phyloP scores from a whole-genome alignment of 2,329 filamentous ascomycete species.

The Cryoendolithus antarcticus region DNA sequence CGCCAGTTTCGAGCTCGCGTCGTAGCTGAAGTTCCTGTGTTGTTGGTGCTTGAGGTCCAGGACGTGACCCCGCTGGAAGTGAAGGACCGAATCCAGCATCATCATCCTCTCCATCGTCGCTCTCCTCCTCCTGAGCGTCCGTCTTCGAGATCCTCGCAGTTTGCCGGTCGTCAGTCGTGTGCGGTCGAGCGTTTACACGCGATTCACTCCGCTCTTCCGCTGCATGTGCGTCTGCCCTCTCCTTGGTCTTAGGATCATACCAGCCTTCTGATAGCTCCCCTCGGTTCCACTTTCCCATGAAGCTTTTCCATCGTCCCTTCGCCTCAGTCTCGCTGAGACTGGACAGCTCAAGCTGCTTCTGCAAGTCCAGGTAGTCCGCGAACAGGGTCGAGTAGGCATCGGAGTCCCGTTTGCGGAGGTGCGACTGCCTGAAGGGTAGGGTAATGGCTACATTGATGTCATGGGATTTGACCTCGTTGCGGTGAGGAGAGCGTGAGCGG shows the following conservation, averaged over 20 bases:
- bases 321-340: slow-evolving; percentile 62
- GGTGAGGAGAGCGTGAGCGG: too few relatives aligned
- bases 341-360: slow-evolving; percentile 62
- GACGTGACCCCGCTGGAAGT: slow-evolving; percentile 26
- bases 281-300: slow-evolving; percentile 81
- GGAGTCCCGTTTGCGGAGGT: slow-evolving; percentile 59
- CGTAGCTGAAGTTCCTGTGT: slow-evolving; percentile 59
- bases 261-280: slow-evolving; percentile 78
- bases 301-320: slow-evolving; percentile 85
- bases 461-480: too few relatives aligned
- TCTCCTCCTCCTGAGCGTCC: slow-evolving; percentile 10
- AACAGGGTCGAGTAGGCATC: slow-evolving; percentile 57
- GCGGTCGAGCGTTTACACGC: background rate
- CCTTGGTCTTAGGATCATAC: slow-evolving; percentile 72
- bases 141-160: too few relatives aligned
- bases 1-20: slow-evolving; percentile 26
- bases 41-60: slow-evolving; percentile 54
- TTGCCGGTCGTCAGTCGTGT: background rate
- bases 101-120: slow-evolving; percentile 44
- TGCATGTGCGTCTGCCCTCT: slow-evolving; percentile 31
- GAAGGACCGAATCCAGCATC: slow-evolving; percentile 44
- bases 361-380: slow-evolving; percentile 73
- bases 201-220: background rate
- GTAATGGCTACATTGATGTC: too few relatives aligned
- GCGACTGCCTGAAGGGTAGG: slow-evolving; percentile 24